Conservation (phyloP, 306 rosid genomes). For the Neltuma alba region DNA sequence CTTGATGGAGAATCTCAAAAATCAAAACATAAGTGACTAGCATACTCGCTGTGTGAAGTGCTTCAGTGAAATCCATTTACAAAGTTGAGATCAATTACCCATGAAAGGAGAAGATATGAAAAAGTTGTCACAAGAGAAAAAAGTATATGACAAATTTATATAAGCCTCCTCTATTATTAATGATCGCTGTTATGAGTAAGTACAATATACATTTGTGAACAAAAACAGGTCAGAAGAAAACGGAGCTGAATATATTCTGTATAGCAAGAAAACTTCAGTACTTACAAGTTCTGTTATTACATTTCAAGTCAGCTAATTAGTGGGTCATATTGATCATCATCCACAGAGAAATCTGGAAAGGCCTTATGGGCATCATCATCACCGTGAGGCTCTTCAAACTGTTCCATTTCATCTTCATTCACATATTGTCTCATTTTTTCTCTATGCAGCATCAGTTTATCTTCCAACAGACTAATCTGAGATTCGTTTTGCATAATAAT, state of each 20-base stretch:
- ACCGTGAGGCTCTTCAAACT: slow-evolving; percentile 16
- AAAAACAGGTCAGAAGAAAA: slow-evolving; percentile 30
- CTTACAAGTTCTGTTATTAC: slow-evolving; percentile 41
- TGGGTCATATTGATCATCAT: slow-evolving; percentile 19
- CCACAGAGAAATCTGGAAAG: background rate
- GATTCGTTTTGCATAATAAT: slow-evolving; percentile 42
- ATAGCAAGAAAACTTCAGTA: slow-evolving; percentile 28
- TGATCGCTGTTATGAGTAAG: slow-evolving; percentile 17
- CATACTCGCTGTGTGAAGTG: background rate
- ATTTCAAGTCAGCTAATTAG: slow-evolving; percentile 33
- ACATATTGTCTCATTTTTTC: slow-evolving; percentile 38
- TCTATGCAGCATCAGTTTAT: slow-evolving; percentile 40
- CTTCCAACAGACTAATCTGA: slow-evolving; percentile 43
- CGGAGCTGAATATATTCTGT: slow-evolving; percentile 20
- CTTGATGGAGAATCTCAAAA: background rate
- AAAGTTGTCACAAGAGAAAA: too few species aligned
- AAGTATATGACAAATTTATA: background rate
- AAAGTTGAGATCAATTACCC: slow-evolving; percentile 14
- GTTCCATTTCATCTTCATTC: slow-evolving; percentile 36
- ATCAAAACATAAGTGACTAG: background rate
- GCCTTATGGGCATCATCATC: background rate
- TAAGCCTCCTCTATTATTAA: slow-evolving; percentile 27
- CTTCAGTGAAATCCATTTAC: background rate
- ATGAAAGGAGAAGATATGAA: too few species aligned
- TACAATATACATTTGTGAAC: slow-evolving; percentile 37